Evolutionary conservation across 805 yeast species (phyloP), one percentile per base, ranked within the genome.

Genomic region (Candida germanica): DNA sequence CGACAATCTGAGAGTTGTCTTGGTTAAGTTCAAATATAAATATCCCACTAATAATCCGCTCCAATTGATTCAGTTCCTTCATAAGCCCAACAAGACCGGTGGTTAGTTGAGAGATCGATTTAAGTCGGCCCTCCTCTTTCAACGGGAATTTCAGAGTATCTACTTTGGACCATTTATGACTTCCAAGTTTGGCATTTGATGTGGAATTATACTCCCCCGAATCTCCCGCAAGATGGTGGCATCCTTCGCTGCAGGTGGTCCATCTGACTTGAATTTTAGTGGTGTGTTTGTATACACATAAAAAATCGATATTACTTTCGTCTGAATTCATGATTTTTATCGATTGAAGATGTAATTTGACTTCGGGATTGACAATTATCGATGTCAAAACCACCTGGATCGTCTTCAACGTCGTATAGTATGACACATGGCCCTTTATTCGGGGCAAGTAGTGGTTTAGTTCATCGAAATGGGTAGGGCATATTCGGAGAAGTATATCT

Each of bases 11-110:
- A 39, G 74, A 70, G 50, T 80, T 79, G n/a, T 63, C 59, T 16
- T 68, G 69, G 48, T 71, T 76, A 39, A 83, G 62, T 49, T 83
- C 89, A 50, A 82, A 82, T 6, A 80, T 66, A 48, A 83, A 83
- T 3, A 79, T 54, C 1, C 89, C 91, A 36, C 62, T 59, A 4
- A 67, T 53, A 3, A 70, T 59, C 27, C 79, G 45, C 40, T 74
- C 73, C 24, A 65, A 43, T 15, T 20, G 17, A 26, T 54, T 52
- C 28, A 49, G 47, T 34, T 51, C 57, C 34, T 51, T 53, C 12
- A 52, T 54, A 35, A 67, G 48, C 6, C 67, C 68, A 10, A 61
- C 54, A 22, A 66, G 44, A 3, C 63, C 64, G 16, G 54, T 47
- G 7, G 66, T 58, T 30, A 60, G 43, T 28, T 58, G 60, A 1